phyloP scores from a whole-genome alignment of 495 filamentous ascomycete species.

The Penicilliopsis zonata region DNA sequence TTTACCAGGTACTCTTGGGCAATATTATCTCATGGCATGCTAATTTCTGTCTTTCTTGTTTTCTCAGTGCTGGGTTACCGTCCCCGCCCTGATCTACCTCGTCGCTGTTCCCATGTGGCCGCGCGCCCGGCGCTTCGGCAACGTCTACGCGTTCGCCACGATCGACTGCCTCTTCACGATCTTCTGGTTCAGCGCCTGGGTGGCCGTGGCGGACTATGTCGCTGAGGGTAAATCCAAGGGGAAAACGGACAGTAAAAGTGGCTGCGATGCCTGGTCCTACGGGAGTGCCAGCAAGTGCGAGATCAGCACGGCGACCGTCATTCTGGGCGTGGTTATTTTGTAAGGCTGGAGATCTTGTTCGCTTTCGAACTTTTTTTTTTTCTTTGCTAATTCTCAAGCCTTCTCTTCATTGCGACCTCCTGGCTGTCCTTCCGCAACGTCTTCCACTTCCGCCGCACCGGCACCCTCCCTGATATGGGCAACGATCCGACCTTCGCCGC shows the following conservation, averaged over 20 bases:
- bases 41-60: not conserved
- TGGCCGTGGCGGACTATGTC: conserved; percentile 62
- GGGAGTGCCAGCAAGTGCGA: conserved; percentile 48
- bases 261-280: conserved; percentile 41
- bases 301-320: conserved; percentile 67
- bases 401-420: conserved; percentile 62
- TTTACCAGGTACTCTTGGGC: no score
- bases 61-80: conserved; percentile 73
- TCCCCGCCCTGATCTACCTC: conserved; percentile 75
- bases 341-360: conserved; percentile 29
- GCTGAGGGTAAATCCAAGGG: conserved; percentile 34
- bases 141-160: conserved; percentile 69
- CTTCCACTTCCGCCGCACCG: conserved; percentile 66
- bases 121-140: conserved; percentile 65
- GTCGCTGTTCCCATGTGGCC: conserved; percentile 73
- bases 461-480: conserved; percentile 57
- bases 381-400: conserved; percentile 28
- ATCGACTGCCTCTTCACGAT: conserved; percentile 64
- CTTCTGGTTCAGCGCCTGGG: conserved; percentile 78
- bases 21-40: no score
- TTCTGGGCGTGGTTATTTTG: conserved; percentile 71
- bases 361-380: conserved; percentile 5
- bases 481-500: conserved; percentile 39
- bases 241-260: conserved; percentile 12
- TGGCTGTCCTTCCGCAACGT: conserved; percentile 67